Evolutionary conservation across 169 alveolate species (phyloP).

Genomic region (Plasmodium gallinaceum): DNA sequence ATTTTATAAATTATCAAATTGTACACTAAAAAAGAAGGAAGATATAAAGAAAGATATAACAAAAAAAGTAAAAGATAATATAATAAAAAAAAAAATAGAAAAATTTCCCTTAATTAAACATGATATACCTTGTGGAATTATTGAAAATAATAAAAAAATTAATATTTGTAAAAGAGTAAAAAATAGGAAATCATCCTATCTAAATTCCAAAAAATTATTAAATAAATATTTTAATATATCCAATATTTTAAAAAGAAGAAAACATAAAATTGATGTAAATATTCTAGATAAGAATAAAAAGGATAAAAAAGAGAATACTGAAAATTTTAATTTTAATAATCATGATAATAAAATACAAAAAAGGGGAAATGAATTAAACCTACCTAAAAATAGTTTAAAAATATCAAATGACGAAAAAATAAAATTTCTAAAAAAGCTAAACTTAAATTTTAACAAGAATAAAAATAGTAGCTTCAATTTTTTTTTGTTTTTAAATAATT

Average conservation of each 20-base stretch:
- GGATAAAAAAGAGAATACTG: not conserved
- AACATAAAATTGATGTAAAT: not conserved
- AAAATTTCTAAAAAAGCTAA: slow-evolving; percentile 27
- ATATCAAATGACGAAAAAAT: slow-evolving; percentile 22
- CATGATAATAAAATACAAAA: not conserved
- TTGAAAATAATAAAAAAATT: not conserved
- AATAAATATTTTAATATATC: slow-evolving; percentile 32
- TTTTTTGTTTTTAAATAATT: not conserved
- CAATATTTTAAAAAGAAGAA: not conserved
- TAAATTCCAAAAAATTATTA: slow-evolving; percentile 21
- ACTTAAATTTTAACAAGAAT: not conserved
- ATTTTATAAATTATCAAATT: not conserved
- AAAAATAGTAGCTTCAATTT: not conserved
- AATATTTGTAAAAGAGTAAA: not conserved
- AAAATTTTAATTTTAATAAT: not conserved
- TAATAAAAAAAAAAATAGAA: slow-evolving; percentile 1
- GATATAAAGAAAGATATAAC: not conserved
- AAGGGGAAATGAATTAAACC: not conserved
- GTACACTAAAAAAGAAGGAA: slow-evolving; percentile 8
- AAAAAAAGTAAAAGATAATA: not conserved
- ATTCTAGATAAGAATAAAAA: not conserved
- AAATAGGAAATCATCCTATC: not conserved
- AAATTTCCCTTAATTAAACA: not conserved
- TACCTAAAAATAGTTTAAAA: not conserved
- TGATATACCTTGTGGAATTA: not conserved